Evolutionary conservation across 768 basidiomycete species (phyloP), one percentile per base, ranked within the genome.

Genomic region (Mycena galericulata): DNA sequence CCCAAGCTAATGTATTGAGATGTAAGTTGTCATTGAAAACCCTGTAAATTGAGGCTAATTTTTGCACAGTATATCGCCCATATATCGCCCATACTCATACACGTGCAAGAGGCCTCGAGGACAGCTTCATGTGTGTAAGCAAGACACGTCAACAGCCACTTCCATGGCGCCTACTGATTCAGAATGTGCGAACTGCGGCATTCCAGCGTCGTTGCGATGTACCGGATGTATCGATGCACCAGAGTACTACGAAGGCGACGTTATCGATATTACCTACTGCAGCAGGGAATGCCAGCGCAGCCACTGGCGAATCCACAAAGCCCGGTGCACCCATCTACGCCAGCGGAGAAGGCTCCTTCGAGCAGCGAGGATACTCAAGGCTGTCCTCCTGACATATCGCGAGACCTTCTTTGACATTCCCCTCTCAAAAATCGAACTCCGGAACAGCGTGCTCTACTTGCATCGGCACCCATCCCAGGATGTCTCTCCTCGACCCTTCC

Each of bases 291-390:
- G 60, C 47, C 60, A 62, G 27, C 8, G 27, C 24, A 51, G 26
- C 47, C 8, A 62, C 60, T 62, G 60, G 60, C 2, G 18, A 18
- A 26, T n/a, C 36, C 60, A 62, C 60, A 62, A 62, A 51, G 11
- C 49, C 9, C 47, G 27, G 17, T 62, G 60, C 17, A 8, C 47
- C 60, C 50, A 32, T 29, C 47, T 62, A 38, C 3, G 18, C 26
- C 20, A 20, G 18, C 60, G 60, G 3, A 62, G 18, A 29, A 50
- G n/a, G 26, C 60, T 62, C 47, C 24, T 62, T n/a, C 60, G 38
- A 1, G 60, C 26, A 14, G 60, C 49, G 17, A 50, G 36, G 36
- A 62, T 62, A 7, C 60, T 62, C 47, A 49, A 22, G 36, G 60
- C 47, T 29, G 24, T 38, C 17, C 60, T 62, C 49, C 47, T 62